Conservation (phyloP, 2,329 filamentous ascomycete species). For the Sporothrix humicola region DNA sequence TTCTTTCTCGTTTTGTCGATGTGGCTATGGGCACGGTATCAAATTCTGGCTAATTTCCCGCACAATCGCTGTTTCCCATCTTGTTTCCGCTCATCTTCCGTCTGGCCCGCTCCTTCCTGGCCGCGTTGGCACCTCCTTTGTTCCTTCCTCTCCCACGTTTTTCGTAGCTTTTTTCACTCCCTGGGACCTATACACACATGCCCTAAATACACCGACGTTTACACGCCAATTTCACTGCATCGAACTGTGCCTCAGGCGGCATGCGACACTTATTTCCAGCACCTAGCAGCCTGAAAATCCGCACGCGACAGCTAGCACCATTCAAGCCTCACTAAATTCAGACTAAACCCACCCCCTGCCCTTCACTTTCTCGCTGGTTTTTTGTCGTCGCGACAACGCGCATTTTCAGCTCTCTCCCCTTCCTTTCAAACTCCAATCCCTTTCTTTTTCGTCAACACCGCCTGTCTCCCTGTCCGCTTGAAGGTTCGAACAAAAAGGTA, state of each 20-base stretch:
- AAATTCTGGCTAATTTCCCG: background rate
- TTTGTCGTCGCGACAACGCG: slow-evolving; percentile 34
- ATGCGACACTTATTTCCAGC: background rate
- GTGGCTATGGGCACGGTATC: background rate
- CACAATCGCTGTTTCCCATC: background rate
- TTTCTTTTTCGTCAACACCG: slow-evolving; percentile 5
- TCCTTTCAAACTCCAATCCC: background rate
- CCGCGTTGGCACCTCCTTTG: background rate
- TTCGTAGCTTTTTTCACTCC: background rate
- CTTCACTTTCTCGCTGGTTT: slow-evolving; percentile 4
- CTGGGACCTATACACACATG: background rate
- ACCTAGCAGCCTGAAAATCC: background rate
- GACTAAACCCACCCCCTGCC: slow-evolving; percentile 17
- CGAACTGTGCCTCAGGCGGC: background rate
- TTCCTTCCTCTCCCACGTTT: background rate
- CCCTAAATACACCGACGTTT: background rate
- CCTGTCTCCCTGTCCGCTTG: background rate
- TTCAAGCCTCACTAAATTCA: background rate
- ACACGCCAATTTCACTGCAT: background rate
- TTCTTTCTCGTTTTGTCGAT: background rate
- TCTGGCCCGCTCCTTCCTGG: background rate
- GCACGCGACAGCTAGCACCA: background rate
- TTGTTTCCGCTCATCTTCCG: background rate
- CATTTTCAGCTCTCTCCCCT: slow-evolving; percentile 26
- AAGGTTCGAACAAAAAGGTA: slow-evolving; percentile 17